Evolutionary conservation across 2,329 filamentous ascomycete species (phyloP), one percentile per base, ranked within the genome.

Genomic region (Aspergillus hiratsukae): DNA sequence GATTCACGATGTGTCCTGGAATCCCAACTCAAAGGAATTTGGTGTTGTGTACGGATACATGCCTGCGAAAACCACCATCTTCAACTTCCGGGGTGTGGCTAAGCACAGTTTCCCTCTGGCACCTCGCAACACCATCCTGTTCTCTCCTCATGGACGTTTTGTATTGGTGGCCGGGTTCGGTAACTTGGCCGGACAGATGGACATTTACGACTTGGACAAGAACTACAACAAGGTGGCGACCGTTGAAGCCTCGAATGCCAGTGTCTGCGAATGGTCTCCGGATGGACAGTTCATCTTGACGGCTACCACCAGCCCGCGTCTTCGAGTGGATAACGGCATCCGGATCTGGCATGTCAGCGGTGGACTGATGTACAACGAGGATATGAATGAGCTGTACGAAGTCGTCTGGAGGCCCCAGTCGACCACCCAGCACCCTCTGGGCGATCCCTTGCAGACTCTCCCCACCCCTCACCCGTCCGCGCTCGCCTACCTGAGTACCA

Each of bases 11-110:
- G 93, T 99, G 46, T 86, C 89, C n/a, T 99, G 94, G 94, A 97
- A 91, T 48, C 92, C 94, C 49, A 97, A 94, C 76, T 95, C 91
- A 66, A 95, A 91, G 78, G 93, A 97, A 75, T 99, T 99, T 69
- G 93, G 91, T 70, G 94, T 99, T 31, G 87, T 97, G 17, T 99
- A 99, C 72, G 94, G 94, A 59, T 97, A 90, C 76, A 97, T 97
- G 91, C 94, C 94, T n/a, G 90, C 94, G 55, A 97, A 97, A 82
- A 94, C 93, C 3, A 97, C 93, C 64, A 94, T 99, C 65, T 99
- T 97, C 84, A 97, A 97, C 75, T 85, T 88, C 67, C 87, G 90
- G 61, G 94, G 90, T 60, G 83, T 91, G 57, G 81, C 88, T 21
- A 88, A 88, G 56, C 90, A 97, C 76, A 90, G 83, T 58, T 97